Evolutionary conservation across 169 alveolate genomes (phyloP).

Genomic region (Amoebophrya sp.): DNA sequence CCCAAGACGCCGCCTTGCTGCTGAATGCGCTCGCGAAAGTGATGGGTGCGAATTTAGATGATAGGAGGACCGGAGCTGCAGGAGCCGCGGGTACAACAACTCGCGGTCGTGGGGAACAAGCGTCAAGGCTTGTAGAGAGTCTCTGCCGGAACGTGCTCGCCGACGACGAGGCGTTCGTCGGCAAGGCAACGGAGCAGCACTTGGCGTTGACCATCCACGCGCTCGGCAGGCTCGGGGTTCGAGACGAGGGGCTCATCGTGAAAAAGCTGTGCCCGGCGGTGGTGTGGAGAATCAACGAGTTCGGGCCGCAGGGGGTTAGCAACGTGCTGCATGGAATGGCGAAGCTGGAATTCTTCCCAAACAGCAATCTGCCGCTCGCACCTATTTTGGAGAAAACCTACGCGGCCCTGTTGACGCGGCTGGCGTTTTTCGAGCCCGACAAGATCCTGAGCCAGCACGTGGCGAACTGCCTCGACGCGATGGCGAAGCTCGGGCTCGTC

Average conservation of each 20-base stretch:
- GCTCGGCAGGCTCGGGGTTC: neutral
- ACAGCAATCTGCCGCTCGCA: no score
- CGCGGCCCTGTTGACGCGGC: no score
- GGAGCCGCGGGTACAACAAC: no score
- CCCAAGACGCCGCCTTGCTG: neutral
- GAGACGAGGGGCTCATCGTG: neutral
- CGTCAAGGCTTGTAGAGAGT: no score
- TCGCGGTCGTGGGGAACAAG: no score
- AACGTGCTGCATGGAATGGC: neutral
- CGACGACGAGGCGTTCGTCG: no score
- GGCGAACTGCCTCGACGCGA: neutral
- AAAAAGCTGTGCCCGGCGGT: neutral
- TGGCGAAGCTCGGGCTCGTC: neutral
- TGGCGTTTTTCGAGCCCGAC: no score
- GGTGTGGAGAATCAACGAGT: neutral
- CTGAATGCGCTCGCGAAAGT: neutral
- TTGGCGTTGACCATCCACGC: neutral
- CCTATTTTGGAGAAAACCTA: no score
- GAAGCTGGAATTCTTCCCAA: neutral
- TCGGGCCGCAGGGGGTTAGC: neutral
- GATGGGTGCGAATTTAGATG: neutral
- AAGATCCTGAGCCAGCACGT: neutral
- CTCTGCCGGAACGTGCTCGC: no score
- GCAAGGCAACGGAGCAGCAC: neutral
- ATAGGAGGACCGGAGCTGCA: no score